Evolutionary conservation across 2,329 filamentous ascomycete genomes (phyloP).

Genomic region (Sporothrix dimorphospora): DNA sequence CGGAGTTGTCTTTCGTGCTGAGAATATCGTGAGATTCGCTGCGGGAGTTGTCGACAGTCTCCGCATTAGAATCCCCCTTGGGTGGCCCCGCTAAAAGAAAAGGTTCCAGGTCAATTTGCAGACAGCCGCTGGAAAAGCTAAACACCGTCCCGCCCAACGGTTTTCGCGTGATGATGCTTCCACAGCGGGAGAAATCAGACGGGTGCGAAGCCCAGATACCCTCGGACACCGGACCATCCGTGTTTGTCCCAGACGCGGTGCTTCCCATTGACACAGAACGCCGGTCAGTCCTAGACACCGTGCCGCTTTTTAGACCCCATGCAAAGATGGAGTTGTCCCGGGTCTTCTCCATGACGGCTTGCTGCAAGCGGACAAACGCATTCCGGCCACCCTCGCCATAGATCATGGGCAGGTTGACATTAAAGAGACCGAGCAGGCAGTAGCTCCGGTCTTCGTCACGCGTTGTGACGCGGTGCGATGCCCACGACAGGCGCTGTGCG

Average conservation of each 20-base stretch:
- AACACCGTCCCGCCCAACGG: not conserved
- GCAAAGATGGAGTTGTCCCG: constrained; percentile 28
- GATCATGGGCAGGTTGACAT: constrained; percentile 40
- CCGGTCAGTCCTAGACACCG: not conserved
- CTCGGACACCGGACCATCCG: not conserved
- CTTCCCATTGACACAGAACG: not conserved
- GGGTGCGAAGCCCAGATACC: not conserved
- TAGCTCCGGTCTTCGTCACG: constrained; percentile 39
- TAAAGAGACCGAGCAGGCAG: constrained; percentile 41
- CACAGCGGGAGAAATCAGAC: not conserved
- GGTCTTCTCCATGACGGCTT: constrained; percentile 35
- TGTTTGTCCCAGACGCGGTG: not conserved
- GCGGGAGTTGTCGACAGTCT: no score
- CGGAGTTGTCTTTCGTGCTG: no score
- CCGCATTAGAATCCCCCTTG: no score
- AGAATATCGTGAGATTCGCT: no score
- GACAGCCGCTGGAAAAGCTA: not conserved
- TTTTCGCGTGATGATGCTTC: not conserved
- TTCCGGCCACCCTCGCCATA: constrained; percentile 41
- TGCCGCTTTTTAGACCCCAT: constrained; percentile 10
- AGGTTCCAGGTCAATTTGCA: not conserved
- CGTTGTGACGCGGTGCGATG: constrained; percentile 35
- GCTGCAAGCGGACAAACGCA: constrained; percentile 38
- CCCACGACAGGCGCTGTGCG: constrained; percentile 40
- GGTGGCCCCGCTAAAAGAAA: not conserved